Percentiles rank a stretch among this genome's conserved stretches.
phyloP scores from a whole-genome alignment of 1,284 basidiomycete species.

The Leccinum griseonigrum region DNA sequence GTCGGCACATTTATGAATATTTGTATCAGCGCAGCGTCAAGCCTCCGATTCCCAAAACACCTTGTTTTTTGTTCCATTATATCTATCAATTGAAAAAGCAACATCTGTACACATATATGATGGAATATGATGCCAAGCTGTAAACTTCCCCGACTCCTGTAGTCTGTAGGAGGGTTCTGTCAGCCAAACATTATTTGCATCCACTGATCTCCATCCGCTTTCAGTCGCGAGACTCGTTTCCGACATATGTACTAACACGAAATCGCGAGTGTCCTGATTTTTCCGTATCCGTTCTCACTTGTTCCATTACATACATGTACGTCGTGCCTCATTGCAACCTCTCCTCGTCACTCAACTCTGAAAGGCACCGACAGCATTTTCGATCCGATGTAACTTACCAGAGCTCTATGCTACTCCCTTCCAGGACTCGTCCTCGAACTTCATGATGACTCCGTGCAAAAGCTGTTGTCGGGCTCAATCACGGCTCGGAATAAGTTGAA shows the following conservation, averaged over 20 bases:
- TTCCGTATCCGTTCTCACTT: conserved; percentile 69
- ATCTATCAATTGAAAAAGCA: too few relatives aligned
- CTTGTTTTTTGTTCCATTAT: too few relatives aligned
- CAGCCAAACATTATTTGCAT: background rate
- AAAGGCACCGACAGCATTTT: conserved; percentile 68
- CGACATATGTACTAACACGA: conserved; percentile 61
- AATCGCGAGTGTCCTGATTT: conserved; percentile 68
- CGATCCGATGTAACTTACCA: conserved; percentile 64
- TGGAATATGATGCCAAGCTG: background rate
- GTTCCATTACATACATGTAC: conserved; percentile 82
- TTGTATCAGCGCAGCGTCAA: too few relatives aligned
- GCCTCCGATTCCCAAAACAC: too few relatives aligned
- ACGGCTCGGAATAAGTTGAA: too few relatives aligned
- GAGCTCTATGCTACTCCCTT: too few relatives aligned
- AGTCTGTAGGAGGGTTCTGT: background rate
- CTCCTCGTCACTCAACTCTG: background rate
- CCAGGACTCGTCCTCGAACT: too few relatives aligned
- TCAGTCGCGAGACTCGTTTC: conserved; percentile 78
- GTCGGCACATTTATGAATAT: too few relatives aligned
- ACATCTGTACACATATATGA: too few relatives aligned
- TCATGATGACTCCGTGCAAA: too few relatives aligned
- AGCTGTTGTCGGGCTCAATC: background rate
- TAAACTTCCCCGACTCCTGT: background rate
- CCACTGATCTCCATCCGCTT: conserved; percentile 6
- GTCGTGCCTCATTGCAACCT: conserved; percentile 11